These are phyloP conservation scores for Pythium myriotylum DNA, from an alignment of 352 stramenopile species.

Conservation along the genomic window DNA sequence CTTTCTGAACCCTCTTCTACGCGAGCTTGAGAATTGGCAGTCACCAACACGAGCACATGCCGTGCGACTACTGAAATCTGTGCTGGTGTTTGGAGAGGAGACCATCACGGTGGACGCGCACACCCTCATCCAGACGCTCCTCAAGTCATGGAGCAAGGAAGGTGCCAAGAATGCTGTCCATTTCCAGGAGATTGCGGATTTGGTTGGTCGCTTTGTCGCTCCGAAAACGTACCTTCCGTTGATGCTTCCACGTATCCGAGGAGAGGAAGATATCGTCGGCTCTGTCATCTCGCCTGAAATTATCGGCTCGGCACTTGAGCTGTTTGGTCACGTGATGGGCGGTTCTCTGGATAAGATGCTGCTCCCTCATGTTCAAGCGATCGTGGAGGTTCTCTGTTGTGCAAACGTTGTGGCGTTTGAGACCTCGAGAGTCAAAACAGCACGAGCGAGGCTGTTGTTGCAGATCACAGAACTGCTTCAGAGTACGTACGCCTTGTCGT, in stretches of 20 bases:
- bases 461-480: conserved; percentile 47
- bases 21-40: conserved; percentile 93
- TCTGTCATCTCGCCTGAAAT: conserved; percentile 26
- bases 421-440: conserved; percentile 34
- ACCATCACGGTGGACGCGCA: conserved; percentile 91
- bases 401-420: conserved; percentile 52
- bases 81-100: conserved; percentile 94
- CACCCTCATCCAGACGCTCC: conserved; percentile 67
- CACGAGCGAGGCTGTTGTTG: conserved; percentile 36
- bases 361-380: conserved; percentile 56
- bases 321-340: conserved; percentile 53
- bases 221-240: conserved; percentile 71
- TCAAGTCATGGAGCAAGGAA: conserved; percentile 47
- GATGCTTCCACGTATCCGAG: conserved; percentile 59
- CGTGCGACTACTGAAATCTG: conserved; percentile 85
- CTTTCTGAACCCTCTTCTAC: conserved; percentile 90
- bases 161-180: conserved; percentile 7
- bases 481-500: conserved; percentile 51
- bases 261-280: conserved; percentile 47
- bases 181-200: conserved; percentile 46
- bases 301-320: conserved; percentile 39
- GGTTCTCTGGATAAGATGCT: conserved; percentile 64
- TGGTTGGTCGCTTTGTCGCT: conserved; percentile 61
- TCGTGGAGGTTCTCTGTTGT: conserved; percentile 48
- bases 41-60: conserved; percentile 78